Percentiles rank a stretch among this genome's conserved stretches.
Conservation (phyloP, 257 asterid genomes). For the Linderniella brevidens region DNA sequence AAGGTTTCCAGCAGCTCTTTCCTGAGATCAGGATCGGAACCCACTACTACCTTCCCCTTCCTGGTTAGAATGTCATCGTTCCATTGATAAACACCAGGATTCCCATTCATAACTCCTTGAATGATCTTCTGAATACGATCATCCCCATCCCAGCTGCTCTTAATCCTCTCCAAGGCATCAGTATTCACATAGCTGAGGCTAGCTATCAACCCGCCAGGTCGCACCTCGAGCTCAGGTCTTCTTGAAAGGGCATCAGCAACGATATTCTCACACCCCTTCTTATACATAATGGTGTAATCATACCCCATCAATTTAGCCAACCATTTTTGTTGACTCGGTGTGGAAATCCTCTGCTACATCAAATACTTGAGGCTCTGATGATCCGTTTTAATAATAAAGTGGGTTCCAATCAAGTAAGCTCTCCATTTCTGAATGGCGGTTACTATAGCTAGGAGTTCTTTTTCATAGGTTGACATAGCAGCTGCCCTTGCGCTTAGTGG, state of each 20-base stretch:
- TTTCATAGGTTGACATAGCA: constrained; percentile 1
- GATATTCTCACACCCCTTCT: not conserved
- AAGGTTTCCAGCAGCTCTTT: not conserved
- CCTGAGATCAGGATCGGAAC: not conserved
- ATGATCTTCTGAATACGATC: no score
- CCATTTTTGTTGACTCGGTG: not conserved
- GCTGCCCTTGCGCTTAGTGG: not conserved
- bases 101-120: no score
- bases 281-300: not conserved
- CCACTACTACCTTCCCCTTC: not conserved
- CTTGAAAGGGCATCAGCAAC: not conserved
- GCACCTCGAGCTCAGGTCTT: not conserved
- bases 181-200: no score
- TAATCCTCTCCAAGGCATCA: no score
- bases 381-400: not conserved
- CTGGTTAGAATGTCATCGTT: not conserved
- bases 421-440: not conserved
- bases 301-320: constrained; percentile 6
- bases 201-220: no score
- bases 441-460: not conserved
- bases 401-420: not conserved
- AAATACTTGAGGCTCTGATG: not conserved
- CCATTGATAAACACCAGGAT: not conserved
- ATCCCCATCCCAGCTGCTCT: no score
- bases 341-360: not conserved